These are phyloP conservation scores for Mycena floridula DNA, from an alignment of 768 basidiomycete species.

Conservation along the genomic window DNA sequence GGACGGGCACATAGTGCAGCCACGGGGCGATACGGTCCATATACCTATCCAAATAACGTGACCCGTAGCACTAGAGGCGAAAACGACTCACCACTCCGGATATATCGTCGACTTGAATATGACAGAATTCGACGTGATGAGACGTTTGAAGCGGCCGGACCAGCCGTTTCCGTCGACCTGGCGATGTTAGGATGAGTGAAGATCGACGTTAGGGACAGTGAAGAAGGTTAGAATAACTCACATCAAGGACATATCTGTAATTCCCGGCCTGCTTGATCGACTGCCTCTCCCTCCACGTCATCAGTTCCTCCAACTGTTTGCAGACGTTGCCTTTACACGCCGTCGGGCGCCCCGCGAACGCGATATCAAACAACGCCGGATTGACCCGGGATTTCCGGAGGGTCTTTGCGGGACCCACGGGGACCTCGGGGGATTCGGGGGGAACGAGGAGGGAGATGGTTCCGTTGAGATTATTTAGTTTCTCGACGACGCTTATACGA, in stretches of 20 bases:
- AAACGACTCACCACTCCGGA: slow-evolving; percentile 51
- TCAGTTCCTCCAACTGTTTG: slow-evolving; percentile 31
- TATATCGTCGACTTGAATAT: slow-evolving; percentile 61
- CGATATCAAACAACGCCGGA: slow-evolving; percentile 49
- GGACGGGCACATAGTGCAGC: slow-evolving; percentile 71
- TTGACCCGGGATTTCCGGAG: slow-evolving; percentile 27
- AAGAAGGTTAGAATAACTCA: slow-evolving; percentile 20
- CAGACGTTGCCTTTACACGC: slow-evolving; percentile 39
- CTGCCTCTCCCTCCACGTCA: slow-evolving; percentile 40
- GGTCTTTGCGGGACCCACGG: slow-evolving; percentile 27
- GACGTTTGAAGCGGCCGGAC: slow-evolving; percentile 58
- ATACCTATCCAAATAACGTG: slow-evolving; percentile 30
- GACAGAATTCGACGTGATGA: slow-evolving; percentile 52
- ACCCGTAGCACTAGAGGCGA: background rate
- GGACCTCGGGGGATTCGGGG: slow-evolving; percentile 5
- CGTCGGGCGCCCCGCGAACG: slow-evolving; percentile 36
- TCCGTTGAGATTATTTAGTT: slow-evolving; percentile 17
- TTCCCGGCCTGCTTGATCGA: slow-evolving; percentile 32
- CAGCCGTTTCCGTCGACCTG: slow-evolving; percentile 57
- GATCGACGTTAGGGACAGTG: background rate
- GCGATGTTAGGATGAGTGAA: background rate
- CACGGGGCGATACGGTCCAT: slow-evolving; percentile 50
- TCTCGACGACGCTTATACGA: slow-evolving; percentile 35
- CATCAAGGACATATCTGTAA: slow-evolving; percentile 59
- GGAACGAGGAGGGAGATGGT: background rate